Evolutionary conservation across 768 basidiomycete species (phyloP).

Genomic region (Phlebiopsis gigantea): DNA sequence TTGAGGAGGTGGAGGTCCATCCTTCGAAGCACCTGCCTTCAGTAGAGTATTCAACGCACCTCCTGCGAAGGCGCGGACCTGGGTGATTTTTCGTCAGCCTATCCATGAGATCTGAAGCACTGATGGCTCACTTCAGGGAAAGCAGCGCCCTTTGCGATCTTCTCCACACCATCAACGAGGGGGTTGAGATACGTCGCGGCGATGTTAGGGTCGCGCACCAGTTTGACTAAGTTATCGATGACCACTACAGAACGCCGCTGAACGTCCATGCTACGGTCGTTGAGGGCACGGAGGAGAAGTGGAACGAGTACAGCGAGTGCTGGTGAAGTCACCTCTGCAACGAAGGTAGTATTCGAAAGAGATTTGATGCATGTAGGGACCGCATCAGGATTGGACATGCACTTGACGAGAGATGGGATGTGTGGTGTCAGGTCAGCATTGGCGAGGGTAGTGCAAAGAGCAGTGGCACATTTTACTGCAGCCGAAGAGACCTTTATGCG

Average conservation of each 20-base stretch:
- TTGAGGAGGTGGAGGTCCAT: slow-evolving; percentile 58
- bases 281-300: slow-evolving; percentile 82
- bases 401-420: slow-evolving; percentile 84
- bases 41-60: slow-evolving; percentile 74
- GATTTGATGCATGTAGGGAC: slow-evolving; percentile 94
- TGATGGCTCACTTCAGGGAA: slow-evolving; percentile 77
- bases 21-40: slow-evolving; percentile 78
- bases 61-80: slow-evolving; percentile 91
- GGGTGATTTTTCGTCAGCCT: slow-evolving; percentile 2
- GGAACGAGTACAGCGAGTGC: slow-evolving; percentile 95
- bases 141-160: slow-evolving; percentile 84
- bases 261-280: slow-evolving; percentile 94
- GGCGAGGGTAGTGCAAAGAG: slow-evolving; percentile 84
- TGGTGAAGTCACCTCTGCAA: slow-evolving; percentile 95
- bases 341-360: slow-evolving; percentile 91
- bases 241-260: slow-evolving; percentile 93
- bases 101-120: not conserved
- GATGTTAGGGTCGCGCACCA: slow-evolving; percentile 86
- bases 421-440: slow-evolving; percentile 92
- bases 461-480: slow-evolving; percentile 85
- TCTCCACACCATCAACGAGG: slow-evolving; percentile 86
- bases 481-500: slow-evolving; percentile 70
- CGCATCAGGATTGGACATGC: slow-evolving; percentile 86
- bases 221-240: slow-evolving; percentile 94
- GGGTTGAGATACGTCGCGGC: slow-evolving; percentile 85